Percentiles rank a stretch among this genome's conserved stretches.
These are phyloP conservation scores for Piromyces sp. DNA, from an alignment of 192 early-diverging fungal species.

Conservation along the genomic window DNA sequence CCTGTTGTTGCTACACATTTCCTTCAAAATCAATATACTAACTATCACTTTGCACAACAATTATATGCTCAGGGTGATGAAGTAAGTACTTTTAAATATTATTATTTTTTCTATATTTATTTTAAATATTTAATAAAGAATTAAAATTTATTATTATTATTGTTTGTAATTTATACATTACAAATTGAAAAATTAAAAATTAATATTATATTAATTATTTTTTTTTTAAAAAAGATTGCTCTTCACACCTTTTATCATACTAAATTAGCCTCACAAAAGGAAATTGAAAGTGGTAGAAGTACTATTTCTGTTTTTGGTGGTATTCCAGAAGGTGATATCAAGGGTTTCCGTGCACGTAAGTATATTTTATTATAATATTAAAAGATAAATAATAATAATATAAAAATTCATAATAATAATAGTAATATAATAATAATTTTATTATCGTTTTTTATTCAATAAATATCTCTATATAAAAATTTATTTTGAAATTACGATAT, in stretches of 20 bases:
- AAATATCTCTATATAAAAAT: background rate
- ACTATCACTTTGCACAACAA: background rate
- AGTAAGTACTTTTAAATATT: background rate
- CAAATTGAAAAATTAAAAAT: no score
- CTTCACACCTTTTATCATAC: background rate
- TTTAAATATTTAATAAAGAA: no score
- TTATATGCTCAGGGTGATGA: background rate
- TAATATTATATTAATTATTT: no score
- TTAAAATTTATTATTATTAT: no score
- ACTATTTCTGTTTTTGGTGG: constrained; percentile 35
- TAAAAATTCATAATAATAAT: no score
- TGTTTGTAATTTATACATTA: no score
- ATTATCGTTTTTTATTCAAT: no score
- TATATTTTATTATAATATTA: background rate
- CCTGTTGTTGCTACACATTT: background rate
- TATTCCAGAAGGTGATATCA: constrained; percentile 32
- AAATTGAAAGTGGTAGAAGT: constrained; percentile 17
- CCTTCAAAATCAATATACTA: background rate
- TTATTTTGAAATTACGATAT: background rate
- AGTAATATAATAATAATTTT: no score
- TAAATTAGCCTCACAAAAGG: constrained; percentile 2
- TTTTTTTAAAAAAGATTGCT: background rate
- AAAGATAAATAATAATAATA: background rate
- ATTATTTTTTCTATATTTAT: no score
- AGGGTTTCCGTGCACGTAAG: constrained; percentile 37